Evolutionary conservation across 2,329 filamentous ascomycete genomes (phyloP), one percentile per base, ranked within the genome.

Genomic region (Colletotrichum tanaceti): DNA sequence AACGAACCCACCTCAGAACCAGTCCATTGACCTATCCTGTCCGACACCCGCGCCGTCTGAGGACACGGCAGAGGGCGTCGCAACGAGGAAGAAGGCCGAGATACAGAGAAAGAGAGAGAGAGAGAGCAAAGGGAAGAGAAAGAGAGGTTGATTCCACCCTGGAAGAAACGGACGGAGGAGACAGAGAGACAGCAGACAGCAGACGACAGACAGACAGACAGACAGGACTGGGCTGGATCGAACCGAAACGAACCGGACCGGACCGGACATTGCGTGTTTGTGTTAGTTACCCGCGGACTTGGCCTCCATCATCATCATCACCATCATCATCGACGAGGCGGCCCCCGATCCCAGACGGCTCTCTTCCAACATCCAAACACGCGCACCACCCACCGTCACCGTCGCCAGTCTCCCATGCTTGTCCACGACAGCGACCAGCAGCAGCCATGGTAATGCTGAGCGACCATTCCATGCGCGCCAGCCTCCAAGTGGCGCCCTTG

Each of bases 401-500:
- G 28, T 28, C 28, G 6, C 28, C 28, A 28, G 28, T 28, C 7
- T 7, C 76, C 73, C 77, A 83, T 83, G 81, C 76, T 80, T 77
- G 71, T 74, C 75, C 71, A 75, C 75, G 72, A 66, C 64, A 52
- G 53, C 64, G 54, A 58, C 69, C 68, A 74, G 72, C 78, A 79
- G 79, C 79, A 79, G 79, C 81, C 79, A 81, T 77, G 78, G 82
- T 80, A 74, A 84, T 82, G 82, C 80, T 82, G 78, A 81, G 79
- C 72, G 79, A 82, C 73, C 79, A 83, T 73, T 76, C 81, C 65
- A 79, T 82, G 78, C 84, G 86, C 79, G 82, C 86, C 76, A 89
- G 86, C 81, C 82, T 88, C 61, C 85, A 87, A 76, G 86, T 89
- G 79, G 87, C 88, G 75, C 87, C 88, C 66, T 80, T 90, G 68